Evolutionary conservation across 2,329 filamentous ascomycete genomes (phyloP), one percentile per base, ranked within the genome.

Genomic region (Davidsoniella eucalypti): DNA sequence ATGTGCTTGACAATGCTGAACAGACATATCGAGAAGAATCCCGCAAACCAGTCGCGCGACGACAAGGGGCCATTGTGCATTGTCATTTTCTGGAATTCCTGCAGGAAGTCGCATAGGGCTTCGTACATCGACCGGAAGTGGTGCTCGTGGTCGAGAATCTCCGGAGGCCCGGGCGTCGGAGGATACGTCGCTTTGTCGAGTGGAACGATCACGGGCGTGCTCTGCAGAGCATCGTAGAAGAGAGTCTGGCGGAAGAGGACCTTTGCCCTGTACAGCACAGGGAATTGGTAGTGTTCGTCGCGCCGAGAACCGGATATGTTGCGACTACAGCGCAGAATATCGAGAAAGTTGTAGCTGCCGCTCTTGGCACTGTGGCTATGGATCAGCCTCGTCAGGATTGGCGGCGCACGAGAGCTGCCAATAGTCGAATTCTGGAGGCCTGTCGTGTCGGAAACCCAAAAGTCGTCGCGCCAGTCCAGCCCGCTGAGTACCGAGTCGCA

Each of bases 11-110:
- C 66, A 25, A 73, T 64, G 57, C 73, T 77, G 56, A 78, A 76
- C n/a, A 78, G 70, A 58, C 74, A 76, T 16, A 78, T 60, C 10
- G 75, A 70, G 46, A 73, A 63, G 53, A 77, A 75, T 3, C 69
- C 59, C 2, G 74, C 70, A 14, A 76, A 58, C 68, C 72, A 75
- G 50, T 64, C 64, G 55, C 65, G 67, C 7, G 66, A 62, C 21
- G 65, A 64, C 18, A 67, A 58, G 4, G 62, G 59, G n/a, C 61
- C 60, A 29, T 61, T 61, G 21, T 64, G 62, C 51, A 67, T 59
- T 2, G 68, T 65, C 16, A 64, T 64, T 3, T 61, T 61, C 54
- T 78, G 75, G 48, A 78, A 70, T 0, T 70, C 68, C 54, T 71
- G 68, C 18, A 78, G 59, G 52, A 75, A 76, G 44, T 71, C 66